These are phyloP conservation scores for Akanthomyces muscarius DNA, from an alignment of 2,329 filamentous ascomycete genomes.

Conservation along the genomic window DNA sequence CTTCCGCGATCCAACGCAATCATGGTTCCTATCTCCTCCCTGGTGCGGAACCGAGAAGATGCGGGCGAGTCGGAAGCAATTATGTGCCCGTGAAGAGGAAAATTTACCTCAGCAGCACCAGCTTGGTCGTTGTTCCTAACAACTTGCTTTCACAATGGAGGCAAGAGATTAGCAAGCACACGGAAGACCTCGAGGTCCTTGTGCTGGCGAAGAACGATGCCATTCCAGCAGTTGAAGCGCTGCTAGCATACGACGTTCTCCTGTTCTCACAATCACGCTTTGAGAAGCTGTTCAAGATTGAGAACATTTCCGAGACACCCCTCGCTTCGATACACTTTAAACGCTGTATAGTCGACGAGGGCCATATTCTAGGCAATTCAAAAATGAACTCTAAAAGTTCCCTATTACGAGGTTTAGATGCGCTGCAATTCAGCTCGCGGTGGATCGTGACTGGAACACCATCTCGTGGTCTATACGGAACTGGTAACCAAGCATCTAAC, in stretches of 20 bases:
- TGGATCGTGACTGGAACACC: conserved; percentile 94
- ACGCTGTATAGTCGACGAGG: conserved; percentile 87
- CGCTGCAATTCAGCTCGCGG: conserved; percentile 62
- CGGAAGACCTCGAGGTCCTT: conserved; percentile 60
- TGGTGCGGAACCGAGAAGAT: conserved; percentile 34
- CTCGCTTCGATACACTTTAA: conserved; percentile 76
- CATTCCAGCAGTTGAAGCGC: conserved; percentile 53
- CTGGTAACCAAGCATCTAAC: conserved; percentile 33
- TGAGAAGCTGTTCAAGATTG: conserved; percentile 50
- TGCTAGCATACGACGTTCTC: conserved; percentile 69
- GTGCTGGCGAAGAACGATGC: conserved; percentile 51
- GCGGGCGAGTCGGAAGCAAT: conserved; percentile 15
- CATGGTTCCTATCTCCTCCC: conserved; percentile 57
- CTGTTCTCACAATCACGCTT: conserved; percentile 73
- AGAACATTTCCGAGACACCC: conserved; percentile 46
- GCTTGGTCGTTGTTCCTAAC: conserved; percentile 73
- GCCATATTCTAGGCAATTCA: conserved; percentile 74
- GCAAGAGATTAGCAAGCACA: conserved; percentile 75
- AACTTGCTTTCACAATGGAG: conserved; percentile 85
- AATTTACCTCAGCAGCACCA: conserved; percentile 64
- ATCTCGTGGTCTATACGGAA: conserved; percentile 73
- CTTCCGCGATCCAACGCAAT: conserved; percentile 53
- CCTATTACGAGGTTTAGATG: conserved; percentile 48
- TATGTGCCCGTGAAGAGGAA: conserved; percentile 36
- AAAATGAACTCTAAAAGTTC: conserved; percentile 52